Conservation (phyloP, 164 flowering plant genomes). For the Hamamelis virginiana region DNA sequence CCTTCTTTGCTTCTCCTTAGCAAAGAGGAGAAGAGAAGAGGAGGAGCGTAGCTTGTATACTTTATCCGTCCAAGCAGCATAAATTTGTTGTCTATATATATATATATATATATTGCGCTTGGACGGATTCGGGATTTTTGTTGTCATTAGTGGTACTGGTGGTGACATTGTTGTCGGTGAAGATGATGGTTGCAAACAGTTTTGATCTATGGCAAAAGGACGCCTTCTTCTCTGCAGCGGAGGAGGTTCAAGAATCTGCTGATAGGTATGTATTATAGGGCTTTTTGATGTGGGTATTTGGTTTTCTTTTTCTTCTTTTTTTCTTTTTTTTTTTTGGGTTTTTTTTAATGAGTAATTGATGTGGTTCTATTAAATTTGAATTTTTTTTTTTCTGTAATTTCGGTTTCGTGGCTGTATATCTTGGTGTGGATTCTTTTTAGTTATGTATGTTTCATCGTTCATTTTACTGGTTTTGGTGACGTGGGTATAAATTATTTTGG, state of each 20-base stretch:
- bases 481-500: no score
- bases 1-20: conserved; percentile 31
- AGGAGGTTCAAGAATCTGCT: conserved; percentile 87
- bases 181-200: conserved; percentile 71
- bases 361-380: not conserved
- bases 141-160: conserved; percentile 1
- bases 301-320: no score
- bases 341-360: not conserved
- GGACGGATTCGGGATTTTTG: conserved; percentile 8
- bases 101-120: conserved; percentile 1
- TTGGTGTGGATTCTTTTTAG: no score
- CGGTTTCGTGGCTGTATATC: no score
- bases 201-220: conserved; percentile 91
- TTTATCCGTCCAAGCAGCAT: no score
- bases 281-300: conserved; percentile 7
- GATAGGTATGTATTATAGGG: conserved; percentile 53
- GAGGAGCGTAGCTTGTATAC: not conserved
- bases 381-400: no score
- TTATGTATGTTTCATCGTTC: no score
- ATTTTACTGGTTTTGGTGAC: no score
- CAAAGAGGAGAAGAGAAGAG: conserved; percentile 26
- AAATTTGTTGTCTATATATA: no score
- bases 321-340: not conserved
- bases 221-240: conserved; percentile 84
- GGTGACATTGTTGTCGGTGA: conserved; percentile 5